Evolutionary conservation across 1,284 basidiomycete genomes (phyloP).

Genomic region (Ganoderma sinense): DNA sequence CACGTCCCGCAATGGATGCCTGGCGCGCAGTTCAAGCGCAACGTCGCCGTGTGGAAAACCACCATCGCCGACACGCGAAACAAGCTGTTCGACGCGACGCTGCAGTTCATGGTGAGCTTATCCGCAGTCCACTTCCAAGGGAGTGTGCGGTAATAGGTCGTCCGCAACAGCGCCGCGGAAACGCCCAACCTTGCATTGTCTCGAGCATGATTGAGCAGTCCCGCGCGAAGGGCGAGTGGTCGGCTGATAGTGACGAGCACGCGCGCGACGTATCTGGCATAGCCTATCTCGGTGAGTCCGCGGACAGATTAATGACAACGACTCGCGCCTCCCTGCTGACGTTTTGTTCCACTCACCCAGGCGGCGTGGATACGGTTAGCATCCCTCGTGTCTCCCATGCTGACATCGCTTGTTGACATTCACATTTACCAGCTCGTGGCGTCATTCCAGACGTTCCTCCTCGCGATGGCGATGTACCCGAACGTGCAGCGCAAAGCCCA

Average conservation of each 20-base stretch:
- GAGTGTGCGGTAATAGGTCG: background rate
- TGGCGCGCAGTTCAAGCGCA: conserved; percentile 17
- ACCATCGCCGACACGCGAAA: conserved; percentile 10
- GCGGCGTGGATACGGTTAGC: conserved; percentile 26
- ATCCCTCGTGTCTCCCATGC: background rate
- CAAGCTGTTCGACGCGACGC: conserved; percentile 16
- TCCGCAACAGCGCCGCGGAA: conserved; percentile 1
- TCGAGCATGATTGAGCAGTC: background rate
- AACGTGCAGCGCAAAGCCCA: conserved; percentile 9
- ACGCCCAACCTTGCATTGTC: background rate
- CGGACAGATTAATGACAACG: background rate
- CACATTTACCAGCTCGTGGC: background rate
- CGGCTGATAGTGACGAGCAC: background rate
- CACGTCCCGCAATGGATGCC: conserved; percentile 27
- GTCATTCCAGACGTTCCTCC: conserved; percentile 5
- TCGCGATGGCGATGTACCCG: conserved; percentile 10
- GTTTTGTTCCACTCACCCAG: background rate
- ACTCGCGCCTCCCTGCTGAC: background rate
- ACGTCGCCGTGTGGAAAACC: conserved; percentile 6
- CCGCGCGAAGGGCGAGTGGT: conserved; percentile 4
- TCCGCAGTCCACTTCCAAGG: background rate
- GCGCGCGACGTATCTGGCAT: conserved; percentile 3
- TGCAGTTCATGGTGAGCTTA: conserved; percentile 10
- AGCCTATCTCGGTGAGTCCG: background rate
- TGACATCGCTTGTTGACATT: background rate